Conservation (phyloP, 2,329 filamentous ascomycete genomes). For the Trichophyton schoenleinii region DNA sequence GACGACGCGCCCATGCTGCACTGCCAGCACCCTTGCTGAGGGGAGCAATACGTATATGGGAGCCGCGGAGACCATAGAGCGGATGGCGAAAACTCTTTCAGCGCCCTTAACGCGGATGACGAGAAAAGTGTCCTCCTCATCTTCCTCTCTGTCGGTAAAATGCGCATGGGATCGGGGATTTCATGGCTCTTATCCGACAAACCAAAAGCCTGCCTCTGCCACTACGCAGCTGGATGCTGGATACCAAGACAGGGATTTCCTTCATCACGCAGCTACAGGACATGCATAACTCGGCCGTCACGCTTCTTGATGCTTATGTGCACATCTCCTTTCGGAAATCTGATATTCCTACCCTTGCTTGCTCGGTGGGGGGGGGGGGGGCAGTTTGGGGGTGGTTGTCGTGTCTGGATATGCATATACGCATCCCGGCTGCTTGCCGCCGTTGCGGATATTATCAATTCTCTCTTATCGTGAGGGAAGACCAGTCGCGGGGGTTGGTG, state of each 20-base stretch:
- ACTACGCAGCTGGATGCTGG: too few species aligned
- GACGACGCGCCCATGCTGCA: not conserved
- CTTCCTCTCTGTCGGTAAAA: not conserved
- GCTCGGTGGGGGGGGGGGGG: too few species aligned
- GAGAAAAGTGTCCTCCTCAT: not conserved
- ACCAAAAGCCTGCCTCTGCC: not conserved
- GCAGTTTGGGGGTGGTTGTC: not conserved
- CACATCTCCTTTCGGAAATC: not conserved
- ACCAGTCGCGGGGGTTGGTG: not conserved
- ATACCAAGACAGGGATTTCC: not conserved
- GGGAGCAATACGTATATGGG: not conserved
- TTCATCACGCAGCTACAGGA: not conserved
- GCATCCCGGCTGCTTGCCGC: not conserved
- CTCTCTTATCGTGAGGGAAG: not conserved
- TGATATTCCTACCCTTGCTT: not conserved
- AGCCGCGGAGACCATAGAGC: not conserved
- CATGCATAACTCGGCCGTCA: not conserved
- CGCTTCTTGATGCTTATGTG: not conserved
- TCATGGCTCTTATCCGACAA: not conserved
- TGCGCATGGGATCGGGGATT: not conserved
- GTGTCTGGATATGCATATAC: not conserved
- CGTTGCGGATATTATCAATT: not conserved
- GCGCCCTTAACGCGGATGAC: not conserved
- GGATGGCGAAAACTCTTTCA: not conserved
- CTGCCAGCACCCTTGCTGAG: not conserved